Conservation (phyloP, 495 filamentous ascomycete species). For the Hypoxylon fragiforme region DNA sequence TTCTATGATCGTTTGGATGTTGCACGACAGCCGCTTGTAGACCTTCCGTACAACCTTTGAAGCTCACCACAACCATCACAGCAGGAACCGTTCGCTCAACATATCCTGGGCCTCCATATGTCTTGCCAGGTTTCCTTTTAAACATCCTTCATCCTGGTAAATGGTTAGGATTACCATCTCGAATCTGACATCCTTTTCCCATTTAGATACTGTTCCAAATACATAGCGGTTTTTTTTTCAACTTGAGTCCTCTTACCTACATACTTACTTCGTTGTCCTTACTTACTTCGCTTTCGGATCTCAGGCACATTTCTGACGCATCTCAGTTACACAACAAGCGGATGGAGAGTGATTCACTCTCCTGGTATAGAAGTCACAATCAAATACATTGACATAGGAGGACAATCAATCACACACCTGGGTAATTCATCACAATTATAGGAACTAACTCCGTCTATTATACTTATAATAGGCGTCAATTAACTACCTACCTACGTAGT, state of each 20-base stretch:
- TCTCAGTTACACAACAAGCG: conserved; percentile 19
- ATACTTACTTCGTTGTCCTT: conserved; percentile 1
- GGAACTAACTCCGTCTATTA: conserved; percentile 20
- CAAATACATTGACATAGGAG: no score
- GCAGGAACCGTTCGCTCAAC: conserved; percentile 4
- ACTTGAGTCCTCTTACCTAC: neutral
- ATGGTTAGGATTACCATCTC: conserved; percentile 10
- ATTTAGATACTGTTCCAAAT: conserved; percentile 8
- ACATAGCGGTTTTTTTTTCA: neutral
- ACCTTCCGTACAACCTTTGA: conserved; percentile 30
- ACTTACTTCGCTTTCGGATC: neutral
- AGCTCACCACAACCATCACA: conserved; percentile 23
- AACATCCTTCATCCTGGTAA: conserved; percentile 30
- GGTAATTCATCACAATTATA: conserved; percentile 11
- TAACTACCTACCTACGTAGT: conserved; percentile 14
- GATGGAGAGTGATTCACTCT: conserved; percentile 13
- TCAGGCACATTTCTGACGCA: neutral
- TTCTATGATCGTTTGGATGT: conserved; percentile 30
- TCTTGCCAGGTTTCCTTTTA: conserved; percentile 17
- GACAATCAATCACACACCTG: conserved; percentile 27
- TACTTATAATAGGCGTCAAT: conserved; percentile 22
- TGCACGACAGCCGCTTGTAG: conserved; percentile 34
- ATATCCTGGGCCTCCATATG: conserved; percentile 1
- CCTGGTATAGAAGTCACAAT: conserved; percentile 11
- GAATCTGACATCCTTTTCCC: conserved; percentile 10